Evolutionary conservation across 345 rosid species (phyloP).

Genomic region (Hypericum perforatum): DNA sequence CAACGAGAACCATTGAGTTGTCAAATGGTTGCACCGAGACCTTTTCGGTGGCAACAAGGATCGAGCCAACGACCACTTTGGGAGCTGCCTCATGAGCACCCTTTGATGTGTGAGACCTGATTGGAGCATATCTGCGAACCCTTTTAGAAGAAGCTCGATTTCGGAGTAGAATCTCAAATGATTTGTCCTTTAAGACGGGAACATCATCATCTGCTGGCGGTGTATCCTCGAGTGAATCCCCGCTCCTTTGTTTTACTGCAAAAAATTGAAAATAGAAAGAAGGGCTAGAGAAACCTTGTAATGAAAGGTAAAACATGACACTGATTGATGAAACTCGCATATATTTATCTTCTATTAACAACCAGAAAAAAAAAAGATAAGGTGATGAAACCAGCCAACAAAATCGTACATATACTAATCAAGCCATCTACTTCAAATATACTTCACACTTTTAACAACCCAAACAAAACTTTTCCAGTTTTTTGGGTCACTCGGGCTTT

Average conservation of each 20-base stretch:
- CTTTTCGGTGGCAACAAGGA: constrained; percentile 62
- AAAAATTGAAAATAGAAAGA: constrained; percentile 12
- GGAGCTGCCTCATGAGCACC: constrained; percentile 18
- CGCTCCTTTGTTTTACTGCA: constrained; percentile 24
- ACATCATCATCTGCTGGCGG: constrained; percentile 16
- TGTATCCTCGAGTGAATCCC: constrained; percentile 18
- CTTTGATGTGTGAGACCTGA: constrained; percentile 16
- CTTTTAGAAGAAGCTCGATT: constrained; percentile 22
- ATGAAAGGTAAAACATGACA: no score
- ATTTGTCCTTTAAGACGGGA: constrained; percentile 26
- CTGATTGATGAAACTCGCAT: no score
- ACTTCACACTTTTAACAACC: no score
- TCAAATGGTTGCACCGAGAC: constrained; percentile 47
- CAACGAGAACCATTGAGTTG: constrained; percentile 51
- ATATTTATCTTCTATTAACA: no score
- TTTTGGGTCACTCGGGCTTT: no score
- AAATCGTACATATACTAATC: no score
- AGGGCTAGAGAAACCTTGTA: no score
- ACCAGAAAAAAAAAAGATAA: no score
- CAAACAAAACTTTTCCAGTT: no score
- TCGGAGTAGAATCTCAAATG: constrained; percentile 44
- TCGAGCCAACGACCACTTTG: constrained; percentile 43
- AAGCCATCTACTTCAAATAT: no score
- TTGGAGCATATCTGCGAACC: constrained; percentile 12
- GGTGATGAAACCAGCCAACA: no score